These are phyloP conservation scores for Arthrobotrys entomopaga DNA, from an alignment of 2,329 filamentous ascomycete species.

Conservation along the genomic window DNA sequence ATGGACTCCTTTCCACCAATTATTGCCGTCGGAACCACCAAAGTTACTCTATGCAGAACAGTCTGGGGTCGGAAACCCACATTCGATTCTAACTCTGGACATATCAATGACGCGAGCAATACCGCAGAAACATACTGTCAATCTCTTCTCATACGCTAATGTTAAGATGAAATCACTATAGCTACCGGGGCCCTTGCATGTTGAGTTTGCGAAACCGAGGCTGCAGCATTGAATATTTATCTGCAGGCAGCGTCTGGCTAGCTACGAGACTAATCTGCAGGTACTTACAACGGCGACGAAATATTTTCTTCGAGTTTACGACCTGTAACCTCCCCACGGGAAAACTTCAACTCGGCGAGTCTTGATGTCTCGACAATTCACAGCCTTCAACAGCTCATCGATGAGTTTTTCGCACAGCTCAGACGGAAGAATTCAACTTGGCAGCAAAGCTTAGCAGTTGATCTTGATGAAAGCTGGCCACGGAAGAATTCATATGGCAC, in stretches of 20 bases:
- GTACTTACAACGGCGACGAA: constrained; percentile 1
- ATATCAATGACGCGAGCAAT: no score
- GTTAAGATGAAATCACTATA: constrained; percentile 3
- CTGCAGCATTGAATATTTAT: no score
- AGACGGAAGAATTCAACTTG: constrained; percentile 35
- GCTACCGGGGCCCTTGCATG: constrained; percentile 15
- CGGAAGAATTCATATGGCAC: constrained; percentile 31
- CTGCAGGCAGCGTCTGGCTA: no score
- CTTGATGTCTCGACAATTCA: constrained; percentile 9
- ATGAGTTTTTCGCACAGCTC: constrained; percentile 13
- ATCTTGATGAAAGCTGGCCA: not conserved
- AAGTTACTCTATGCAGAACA: constrained; percentile 8
- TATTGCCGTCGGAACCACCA: constrained; percentile 3
- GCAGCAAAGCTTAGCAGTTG: constrained; percentile 8
- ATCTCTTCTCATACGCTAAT: not conserved
- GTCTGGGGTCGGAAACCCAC: no score
- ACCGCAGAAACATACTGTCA: not conserved
- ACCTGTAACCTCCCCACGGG: constrained; percentile 10
- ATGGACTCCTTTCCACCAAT: constrained; percentile 29
- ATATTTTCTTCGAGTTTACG: not conserved
- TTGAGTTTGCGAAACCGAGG: no score
- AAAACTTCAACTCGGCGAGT: constrained; percentile 35
- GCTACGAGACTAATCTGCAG: constrained; percentile 10
- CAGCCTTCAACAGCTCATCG: not conserved
- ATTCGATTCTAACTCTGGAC: no score